These are phyloP conservation scores for Daldinia loculata DNA, from an alignment of 495 filamentous ascomycete genomes.

Conservation along the genomic window DNA sequence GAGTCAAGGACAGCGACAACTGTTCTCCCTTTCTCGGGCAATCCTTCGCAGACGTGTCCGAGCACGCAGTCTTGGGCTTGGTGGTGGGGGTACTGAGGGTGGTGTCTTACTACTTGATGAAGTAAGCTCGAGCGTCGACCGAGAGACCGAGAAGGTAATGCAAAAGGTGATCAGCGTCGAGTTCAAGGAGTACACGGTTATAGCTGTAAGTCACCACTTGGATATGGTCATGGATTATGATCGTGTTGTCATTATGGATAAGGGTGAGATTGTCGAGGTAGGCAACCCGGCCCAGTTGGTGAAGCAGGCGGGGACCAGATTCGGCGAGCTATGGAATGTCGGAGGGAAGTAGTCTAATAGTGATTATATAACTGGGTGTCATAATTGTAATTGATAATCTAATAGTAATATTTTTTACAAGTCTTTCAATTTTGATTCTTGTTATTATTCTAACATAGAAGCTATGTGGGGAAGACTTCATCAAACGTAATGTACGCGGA, in stretches of 20 bases:
- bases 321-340: slow-evolving; percentile 45
- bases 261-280: slow-evolving; percentile 53
- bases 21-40: slow-evolving; percentile 69
- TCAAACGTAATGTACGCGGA: too few species aligned
- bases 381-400: not conserved
- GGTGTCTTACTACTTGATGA: slow-evolving; percentile 53
- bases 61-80: slow-evolving; percentile 25
- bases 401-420: not conserved
- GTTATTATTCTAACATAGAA: not conserved
- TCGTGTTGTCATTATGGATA: slow-evolving; percentile 56
- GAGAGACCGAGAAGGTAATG: slow-evolving; percentile 56
- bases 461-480: too few species aligned
- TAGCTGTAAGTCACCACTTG: slow-evolving; percentile 59
- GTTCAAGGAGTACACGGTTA: slow-evolving; percentile 57
- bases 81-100: slow-evolving; percentile 25
- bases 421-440: not conserved
- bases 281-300: slow-evolving; percentile 49
- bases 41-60: slow-evolving; percentile 57
- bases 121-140: slow-evolving; percentile 56
- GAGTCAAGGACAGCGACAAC: slow-evolving; percentile 70
- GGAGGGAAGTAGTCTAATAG: slow-evolving; percentile 11
- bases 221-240: slow-evolving; percentile 59
- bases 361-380: not conserved
- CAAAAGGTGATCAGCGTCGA: slow-evolving; percentile 53
- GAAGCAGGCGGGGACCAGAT: slow-evolving; percentile 45